These are phyloP conservation scores for Xanthoceras sorbifolium DNA, from an alignment of 345 rosid genomes.

Conservation along the genomic window DNA sequence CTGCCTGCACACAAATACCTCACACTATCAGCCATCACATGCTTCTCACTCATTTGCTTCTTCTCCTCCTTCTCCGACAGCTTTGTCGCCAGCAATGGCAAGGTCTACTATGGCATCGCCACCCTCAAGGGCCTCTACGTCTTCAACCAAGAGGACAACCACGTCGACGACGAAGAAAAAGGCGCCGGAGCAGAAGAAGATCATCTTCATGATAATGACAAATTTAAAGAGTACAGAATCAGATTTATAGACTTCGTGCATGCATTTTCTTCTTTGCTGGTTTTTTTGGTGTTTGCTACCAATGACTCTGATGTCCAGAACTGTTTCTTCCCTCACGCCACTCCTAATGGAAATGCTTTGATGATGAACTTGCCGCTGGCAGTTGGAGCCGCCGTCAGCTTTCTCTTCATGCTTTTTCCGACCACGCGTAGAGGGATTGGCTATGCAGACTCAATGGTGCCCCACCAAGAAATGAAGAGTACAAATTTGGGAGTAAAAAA, in stretches of 20 bases:
- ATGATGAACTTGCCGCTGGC: slow-evolving; percentile 39
- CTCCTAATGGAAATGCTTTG: slow-evolving; percentile 21
- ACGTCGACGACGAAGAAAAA: neutral
- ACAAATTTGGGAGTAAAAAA: too few species aligned
- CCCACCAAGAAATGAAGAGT: too few species aligned
- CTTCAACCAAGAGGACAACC: slow-evolving; percentile 26
- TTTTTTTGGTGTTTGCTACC: slow-evolving; percentile 57
- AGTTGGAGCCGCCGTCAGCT: slow-evolving; percentile 37
- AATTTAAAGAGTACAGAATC: slow-evolving; percentile 12
- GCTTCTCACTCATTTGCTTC: slow-evolving; percentile 39
- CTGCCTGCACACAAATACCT: slow-evolving; percentile 34
- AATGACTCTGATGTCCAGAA: slow-evolving; percentile 37
- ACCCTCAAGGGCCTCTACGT: slow-evolving; percentile 27
- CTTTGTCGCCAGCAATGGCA: slow-evolving; percentile 32
- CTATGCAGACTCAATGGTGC: neutral
- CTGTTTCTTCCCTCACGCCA: slow-evolving; percentile 40
- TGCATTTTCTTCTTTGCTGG: slow-evolving; percentile 44
- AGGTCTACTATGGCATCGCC: slow-evolving; percentile 50
- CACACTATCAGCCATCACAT: slow-evolving; percentile 25
- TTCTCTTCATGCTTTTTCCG: slow-evolving; percentile 56
- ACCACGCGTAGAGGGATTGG: slow-evolving; percentile 61
- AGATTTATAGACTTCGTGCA: slow-evolving; percentile 46
- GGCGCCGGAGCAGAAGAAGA: neutral
- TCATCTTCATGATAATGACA: too few species aligned
- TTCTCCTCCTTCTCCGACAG: slow-evolving; percentile 62